Percentiles rank a stretch among this genome's conserved stretches.
Conservation (phyloP, 1,139 yeast species). For the Blastobotrys proliferans region DNA sequence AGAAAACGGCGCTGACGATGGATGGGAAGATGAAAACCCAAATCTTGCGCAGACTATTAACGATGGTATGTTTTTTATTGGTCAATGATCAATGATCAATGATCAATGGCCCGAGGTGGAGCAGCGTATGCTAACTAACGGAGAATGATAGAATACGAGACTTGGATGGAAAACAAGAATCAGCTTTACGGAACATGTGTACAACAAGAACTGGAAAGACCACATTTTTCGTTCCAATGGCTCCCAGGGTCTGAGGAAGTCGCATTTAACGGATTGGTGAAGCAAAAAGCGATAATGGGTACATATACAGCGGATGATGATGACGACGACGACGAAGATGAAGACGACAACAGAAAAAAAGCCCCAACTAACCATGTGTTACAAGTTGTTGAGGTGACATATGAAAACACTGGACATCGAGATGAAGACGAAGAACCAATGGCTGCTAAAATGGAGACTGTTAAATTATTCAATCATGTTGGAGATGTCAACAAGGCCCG, state of each 20-base stretch:
- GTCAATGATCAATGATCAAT: too few relatives aligned
- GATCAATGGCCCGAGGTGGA: too few relatives aligned
- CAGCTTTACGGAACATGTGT: constrained; percentile 14
- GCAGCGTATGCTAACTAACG: too few relatives aligned
- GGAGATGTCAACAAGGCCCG: constrained; percentile 69
- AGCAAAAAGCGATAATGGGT: constrained; percentile 12
- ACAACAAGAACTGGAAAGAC: constrained; percentile 6
- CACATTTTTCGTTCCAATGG: constrained; percentile 17
- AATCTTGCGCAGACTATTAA: too few relatives aligned
- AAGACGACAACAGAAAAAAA: too few relatives aligned
- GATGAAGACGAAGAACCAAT: not conserved
- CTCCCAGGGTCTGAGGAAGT: constrained; percentile 10
- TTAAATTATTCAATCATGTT: constrained; percentile 47
- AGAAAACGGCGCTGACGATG: too few relatives aligned
- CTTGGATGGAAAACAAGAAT: constrained; percentile 11
- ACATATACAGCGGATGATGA: constrained; percentile 9
- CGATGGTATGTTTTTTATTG: too few relatives aligned
- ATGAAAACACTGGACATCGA: constrained; percentile 4
- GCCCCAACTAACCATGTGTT: not conserved
- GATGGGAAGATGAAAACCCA: too few relatives aligned
- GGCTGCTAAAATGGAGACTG: constrained; percentile 32
- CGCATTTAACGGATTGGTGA: constrained; percentile 1
- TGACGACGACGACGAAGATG: not conserved
- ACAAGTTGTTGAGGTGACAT: constrained; percentile 9
- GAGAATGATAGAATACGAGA: constrained; percentile 14